Conservation (phyloP, 2,329 filamentous ascomycete genomes). For the Alternaria dauci region DNA sequence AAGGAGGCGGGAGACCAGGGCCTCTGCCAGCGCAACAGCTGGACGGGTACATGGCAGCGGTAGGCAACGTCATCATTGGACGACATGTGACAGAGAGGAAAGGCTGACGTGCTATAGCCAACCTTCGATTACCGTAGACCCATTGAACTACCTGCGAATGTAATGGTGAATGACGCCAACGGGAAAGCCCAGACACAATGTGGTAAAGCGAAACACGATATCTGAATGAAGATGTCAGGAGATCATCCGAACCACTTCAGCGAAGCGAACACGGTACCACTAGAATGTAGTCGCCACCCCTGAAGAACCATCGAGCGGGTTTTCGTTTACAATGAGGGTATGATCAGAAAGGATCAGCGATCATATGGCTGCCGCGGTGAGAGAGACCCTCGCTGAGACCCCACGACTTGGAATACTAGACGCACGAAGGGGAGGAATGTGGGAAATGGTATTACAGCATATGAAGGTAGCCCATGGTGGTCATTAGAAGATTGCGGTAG, state of each 20-base stretch:
- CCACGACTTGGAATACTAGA: neutral
- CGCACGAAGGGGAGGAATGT: slow-evolving; percentile 3
- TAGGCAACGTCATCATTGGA: neutral
- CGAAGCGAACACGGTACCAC: neutral
- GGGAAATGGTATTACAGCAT: neutral
- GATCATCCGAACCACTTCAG: neutral
- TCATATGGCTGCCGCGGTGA: neutral
- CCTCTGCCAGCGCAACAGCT: slow-evolving; percentile 12
- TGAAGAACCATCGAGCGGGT: neutral
- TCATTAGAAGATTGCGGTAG: neutral
- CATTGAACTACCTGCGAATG: slow-evolving; percentile 20
- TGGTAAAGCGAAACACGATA: neutral
- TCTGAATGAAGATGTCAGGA: neutral
- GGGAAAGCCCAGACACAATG: neutral
- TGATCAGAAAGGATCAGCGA: neutral
- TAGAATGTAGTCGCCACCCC: neutral
- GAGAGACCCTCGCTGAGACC: neutral
- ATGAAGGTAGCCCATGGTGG: neutral
- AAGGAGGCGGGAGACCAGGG: slow-evolving; percentile 5
- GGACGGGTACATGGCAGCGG: slow-evolving; percentile 15
- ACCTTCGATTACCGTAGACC: slow-evolving; percentile 13
- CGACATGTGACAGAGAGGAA: neutral
- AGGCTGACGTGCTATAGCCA: slow-evolving; percentile 10
- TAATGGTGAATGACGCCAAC: neutral
- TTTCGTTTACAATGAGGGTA: neutral